A percentile compares a stretch with the other conserved stretches of the same genome.
Conservation (phyloP, 2,329 filamentous ascomycete genomes). For the Clonostachys sp. region DNA sequence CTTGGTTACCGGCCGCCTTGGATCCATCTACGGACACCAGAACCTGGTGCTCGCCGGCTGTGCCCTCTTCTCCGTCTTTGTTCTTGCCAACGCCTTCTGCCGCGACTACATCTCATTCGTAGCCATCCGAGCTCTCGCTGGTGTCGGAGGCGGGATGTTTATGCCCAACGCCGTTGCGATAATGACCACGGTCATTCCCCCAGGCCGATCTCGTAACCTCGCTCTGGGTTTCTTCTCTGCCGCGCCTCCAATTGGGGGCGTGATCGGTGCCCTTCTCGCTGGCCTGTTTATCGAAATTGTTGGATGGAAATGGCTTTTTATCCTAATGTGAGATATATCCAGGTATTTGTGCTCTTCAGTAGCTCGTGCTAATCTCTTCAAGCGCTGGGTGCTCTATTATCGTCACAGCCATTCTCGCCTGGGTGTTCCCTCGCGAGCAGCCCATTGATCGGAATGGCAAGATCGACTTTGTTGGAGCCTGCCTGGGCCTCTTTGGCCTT, state of each 20-base stretch:
- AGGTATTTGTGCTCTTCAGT: not conserved
- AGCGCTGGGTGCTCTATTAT: not conserved
- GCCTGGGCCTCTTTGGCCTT: slow-evolving; percentile 29
- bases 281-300: slow-evolving; percentile 21
- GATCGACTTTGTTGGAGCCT: slow-evolving; percentile 28
- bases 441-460: slow-evolving; percentile 14
- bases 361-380: not conserved
- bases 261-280: slow-evolving; percentile 32
- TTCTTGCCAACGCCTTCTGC: slow-evolving; percentile 36
- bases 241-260: slow-evolving; percentile 37
- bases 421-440: slow-evolving; percentile 6
- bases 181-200: slow-evolving; percentile 39
- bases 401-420: slow-evolving; percentile 5
- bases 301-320: slow-evolving; percentile 1
- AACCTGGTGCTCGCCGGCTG: slow-evolving; percentile 37
- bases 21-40: slow-evolving; percentile 47
- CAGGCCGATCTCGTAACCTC: slow-evolving; percentile 37
- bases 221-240: slow-evolving; percentile 40
- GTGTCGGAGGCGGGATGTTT: slow-evolving; percentile 42
- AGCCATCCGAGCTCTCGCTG: slow-evolving; percentile 36
- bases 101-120: slow-evolving; percentile 33
- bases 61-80: slow-evolving; percentile 33
- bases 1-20: slow-evolving; percentile 44
- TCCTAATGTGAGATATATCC: not conserved
- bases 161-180: slow-evolving; percentile 48